phyloP scores from a whole-genome alignment of 202 grass and related monocot species.

The Schoenoplectus tabernaemontani region DNA sequence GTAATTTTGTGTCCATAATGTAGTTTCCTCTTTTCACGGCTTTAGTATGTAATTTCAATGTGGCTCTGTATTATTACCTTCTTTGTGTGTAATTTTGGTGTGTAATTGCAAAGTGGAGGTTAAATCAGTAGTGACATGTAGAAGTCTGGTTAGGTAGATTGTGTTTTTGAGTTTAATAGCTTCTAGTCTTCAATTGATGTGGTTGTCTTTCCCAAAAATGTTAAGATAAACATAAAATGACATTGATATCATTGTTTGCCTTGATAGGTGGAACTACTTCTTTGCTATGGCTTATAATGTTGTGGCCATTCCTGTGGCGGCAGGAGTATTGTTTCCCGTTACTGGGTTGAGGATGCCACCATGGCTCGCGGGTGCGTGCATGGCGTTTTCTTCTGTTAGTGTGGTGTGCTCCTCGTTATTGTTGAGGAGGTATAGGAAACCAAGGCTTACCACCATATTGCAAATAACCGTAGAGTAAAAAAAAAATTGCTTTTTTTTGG shows the following conservation, averaged over 20 bases:
- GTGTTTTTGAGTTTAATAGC: no score
- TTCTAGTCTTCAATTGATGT: background rate
- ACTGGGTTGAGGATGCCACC: constrained; percentile 81
- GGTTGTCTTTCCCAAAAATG: background rate
- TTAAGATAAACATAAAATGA: background rate
- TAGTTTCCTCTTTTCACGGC: background rate
- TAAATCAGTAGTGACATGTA: background rate
- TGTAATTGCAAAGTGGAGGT: background rate
- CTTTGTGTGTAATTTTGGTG: background rate
- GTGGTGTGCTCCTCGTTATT: constrained; percentile 80
- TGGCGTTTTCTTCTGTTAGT: constrained; percentile 79
- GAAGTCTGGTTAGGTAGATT: no score
- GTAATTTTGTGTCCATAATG: background rate
- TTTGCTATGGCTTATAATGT: constrained; percentile 93
- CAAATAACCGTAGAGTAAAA: constrained; percentile 80
- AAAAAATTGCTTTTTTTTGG: background rate
- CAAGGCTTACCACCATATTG: constrained; percentile 68
- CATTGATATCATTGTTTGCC: background rate
- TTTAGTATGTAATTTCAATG: no score
- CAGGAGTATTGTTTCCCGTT: constrained; percentile 71
- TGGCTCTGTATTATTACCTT: background rate
- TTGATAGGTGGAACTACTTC: constrained; percentile 73
- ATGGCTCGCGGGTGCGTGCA: constrained; percentile 89
- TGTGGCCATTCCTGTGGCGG: constrained; percentile 69
- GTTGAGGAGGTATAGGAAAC: constrained; percentile 78